phyloP scores from a whole-genome alignment of 352 stramenopile genomes.

The Phytophthora citrophthora region DNA sequence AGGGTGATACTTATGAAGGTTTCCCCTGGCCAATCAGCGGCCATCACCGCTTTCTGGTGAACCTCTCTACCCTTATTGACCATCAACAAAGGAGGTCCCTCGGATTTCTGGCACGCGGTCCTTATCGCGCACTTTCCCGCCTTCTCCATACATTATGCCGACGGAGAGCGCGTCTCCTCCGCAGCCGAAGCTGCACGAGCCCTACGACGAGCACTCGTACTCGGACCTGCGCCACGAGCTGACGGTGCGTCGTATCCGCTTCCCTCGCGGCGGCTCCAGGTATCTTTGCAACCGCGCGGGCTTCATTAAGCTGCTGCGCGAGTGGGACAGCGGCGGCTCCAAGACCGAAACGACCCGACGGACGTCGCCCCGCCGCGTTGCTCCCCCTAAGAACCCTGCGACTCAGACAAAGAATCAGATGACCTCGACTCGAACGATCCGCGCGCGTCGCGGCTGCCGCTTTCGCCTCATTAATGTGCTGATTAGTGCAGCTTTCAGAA shows the following conservation, averaged over 20 bases:
- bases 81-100: no score
- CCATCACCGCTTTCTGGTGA: no score
- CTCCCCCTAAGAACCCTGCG: not conserved
- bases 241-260: slow-evolving; percentile 30
- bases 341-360: not conserved
- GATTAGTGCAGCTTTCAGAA: slow-evolving; percentile 61
- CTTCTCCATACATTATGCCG: slow-evolving; percentile 30
- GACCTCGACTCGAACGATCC: slow-evolving; percentile 13
- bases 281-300: slow-evolving; percentile 25
- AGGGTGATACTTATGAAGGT: no score
- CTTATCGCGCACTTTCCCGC: no score
- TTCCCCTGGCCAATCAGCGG: no score
- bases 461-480: slow-evolving; percentile 79
- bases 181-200: slow-evolving; percentile 33
- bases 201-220: slow-evolving; percentile 52
- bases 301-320: slow-evolving; percentile 42
- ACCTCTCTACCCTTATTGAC: no score
- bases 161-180: slow-evolving; percentile 6
- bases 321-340: slow-evolving; percentile 33
- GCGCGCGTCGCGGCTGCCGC: slow-evolving; percentile 59
- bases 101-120: no score
- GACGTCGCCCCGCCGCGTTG: slow-evolving; percentile 5
- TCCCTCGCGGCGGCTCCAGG: slow-evolving; percentile 11
- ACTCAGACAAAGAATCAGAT: not conserved
- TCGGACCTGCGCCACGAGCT: slow-evolving; percentile 46